A percentile compares a stretch with the other conserved stretches of the same genome.
phyloP scores from a whole-genome alignment of 1,139 yeast genomes.

The Candida dubliniensis region DNA sequence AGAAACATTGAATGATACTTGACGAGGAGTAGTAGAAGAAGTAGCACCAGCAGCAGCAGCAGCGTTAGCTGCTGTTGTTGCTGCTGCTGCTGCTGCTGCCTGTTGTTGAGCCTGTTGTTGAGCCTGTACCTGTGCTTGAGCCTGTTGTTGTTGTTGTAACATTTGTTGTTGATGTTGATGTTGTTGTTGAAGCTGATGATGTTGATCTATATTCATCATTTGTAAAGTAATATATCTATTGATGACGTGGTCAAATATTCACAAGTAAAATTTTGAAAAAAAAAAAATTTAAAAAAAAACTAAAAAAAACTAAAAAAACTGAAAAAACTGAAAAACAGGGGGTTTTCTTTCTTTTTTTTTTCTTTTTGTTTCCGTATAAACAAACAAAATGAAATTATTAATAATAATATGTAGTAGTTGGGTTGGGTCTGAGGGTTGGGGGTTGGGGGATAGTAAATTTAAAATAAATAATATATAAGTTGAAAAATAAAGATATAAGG shows the following conservation, averaged over 20 bases:
- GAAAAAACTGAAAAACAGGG: no score
- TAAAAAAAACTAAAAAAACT: no score
- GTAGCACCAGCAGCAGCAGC: neutral
- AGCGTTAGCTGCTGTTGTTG: conserved; percentile 1
- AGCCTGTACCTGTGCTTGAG: neutral
- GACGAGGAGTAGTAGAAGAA: conserved; percentile 13
- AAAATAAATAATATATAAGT: neutral
- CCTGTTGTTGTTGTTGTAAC: neutral
- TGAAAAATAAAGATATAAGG: neutral
- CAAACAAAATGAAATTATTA: no score
- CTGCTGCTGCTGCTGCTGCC: conserved; percentile 2
- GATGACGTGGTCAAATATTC: neutral
- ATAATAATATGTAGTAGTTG: neutral
- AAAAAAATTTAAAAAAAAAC: no score
- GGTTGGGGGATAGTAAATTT: neutral
- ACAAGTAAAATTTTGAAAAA: no score
- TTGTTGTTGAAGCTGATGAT: conserved; percentile 4
- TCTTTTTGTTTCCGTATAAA: no score
- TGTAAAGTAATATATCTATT: neutral
- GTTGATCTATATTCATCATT: conserved; percentile 6
- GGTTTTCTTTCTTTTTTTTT: no score
- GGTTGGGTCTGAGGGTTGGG: neutral
- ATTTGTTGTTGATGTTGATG: conserved; percentile 2
- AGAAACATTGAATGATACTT: conserved; percentile 32
- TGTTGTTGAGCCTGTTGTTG: conserved; percentile 2